A percentile compares a stretch with the other conserved stretches of the same genome.
Evolutionary conservation across 305 asterid species (phyloP).

Genomic region (Fraxinus baroniana): DNA sequence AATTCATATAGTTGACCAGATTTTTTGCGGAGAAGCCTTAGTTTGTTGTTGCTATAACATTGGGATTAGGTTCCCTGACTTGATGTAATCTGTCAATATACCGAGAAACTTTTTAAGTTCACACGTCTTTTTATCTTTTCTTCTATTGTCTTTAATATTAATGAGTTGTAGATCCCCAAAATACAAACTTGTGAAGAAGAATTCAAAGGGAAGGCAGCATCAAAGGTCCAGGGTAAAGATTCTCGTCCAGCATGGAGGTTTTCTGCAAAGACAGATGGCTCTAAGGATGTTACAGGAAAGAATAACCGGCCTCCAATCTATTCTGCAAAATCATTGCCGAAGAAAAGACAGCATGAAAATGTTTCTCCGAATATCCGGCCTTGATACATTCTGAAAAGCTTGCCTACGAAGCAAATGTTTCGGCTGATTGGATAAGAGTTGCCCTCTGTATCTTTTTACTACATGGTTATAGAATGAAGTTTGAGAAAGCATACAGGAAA

Average conservation of each 20-base stretch:
- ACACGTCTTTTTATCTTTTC: neutral
- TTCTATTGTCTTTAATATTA: neutral
- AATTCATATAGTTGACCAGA: neutral
- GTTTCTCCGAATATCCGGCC: conserved; percentile 60
- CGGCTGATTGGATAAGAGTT: neutral
- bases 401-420: neutral
- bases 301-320: conserved; percentile 24
- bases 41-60: neutral
- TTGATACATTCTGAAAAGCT: conserved; percentile 17
- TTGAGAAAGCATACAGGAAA: neutral
- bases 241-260: conserved; percentile 63
- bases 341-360: conserved; percentile 45
- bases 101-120: neutral
- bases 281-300: conserved; percentile 34
- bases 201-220: conserved; percentile 35
- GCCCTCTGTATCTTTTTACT: neutral
- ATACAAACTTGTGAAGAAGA: conserved; percentile 32
- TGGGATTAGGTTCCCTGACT: neutral
- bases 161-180: conserved; percentile 37
- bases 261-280: conserved; percentile 38
- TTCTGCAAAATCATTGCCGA: conserved; percentile 32
- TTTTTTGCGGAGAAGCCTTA: neutral
- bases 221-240: conserved; percentile 39
- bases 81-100: neutral
- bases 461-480: neutral